A percentile compares a stretch with the other conserved stretches of the same genome.
Conservation (phyloP, 2,329 filamentous ascomycete genomes). For the Sarocladiaceae sp. region DNA sequence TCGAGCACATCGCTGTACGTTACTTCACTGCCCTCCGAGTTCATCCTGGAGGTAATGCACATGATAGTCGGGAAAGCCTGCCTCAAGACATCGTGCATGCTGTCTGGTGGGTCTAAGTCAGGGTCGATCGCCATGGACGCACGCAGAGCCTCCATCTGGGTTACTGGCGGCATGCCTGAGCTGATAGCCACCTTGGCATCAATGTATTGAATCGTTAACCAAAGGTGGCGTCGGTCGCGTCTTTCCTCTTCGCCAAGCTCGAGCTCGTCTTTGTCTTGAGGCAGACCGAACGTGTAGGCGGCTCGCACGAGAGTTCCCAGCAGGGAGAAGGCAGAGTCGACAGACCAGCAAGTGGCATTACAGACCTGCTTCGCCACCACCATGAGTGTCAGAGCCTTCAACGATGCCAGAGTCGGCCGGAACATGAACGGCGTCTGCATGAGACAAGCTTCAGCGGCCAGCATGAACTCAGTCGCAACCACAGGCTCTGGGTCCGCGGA, state of each 20-base stretch:
- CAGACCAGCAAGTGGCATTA: constrained; percentile 32
- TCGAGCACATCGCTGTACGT: constrained; percentile 27
- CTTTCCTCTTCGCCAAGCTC: constrained; percentile 14
- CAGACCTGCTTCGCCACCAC: constrained; percentile 31
- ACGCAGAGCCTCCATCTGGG: constrained; percentile 5
- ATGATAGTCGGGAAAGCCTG: constrained; percentile 27
- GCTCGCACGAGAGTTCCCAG: constrained; percentile 29
- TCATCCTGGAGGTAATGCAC: constrained; percentile 25
- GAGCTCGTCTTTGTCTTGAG: constrained; percentile 23
- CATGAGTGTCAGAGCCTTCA: constrained; percentile 27
- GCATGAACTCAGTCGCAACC: constrained; percentile 29
- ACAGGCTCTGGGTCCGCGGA: constrained; percentile 23
- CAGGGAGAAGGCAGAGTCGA: constrained; percentile 31
- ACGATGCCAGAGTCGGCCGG: constrained; percentile 26
- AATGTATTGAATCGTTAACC: constrained; percentile 31
- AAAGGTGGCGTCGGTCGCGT: constrained; percentile 22
- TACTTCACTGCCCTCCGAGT: constrained; percentile 25
- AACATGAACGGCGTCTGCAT: constrained; percentile 35
- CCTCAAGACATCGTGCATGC: constrained; percentile 27
- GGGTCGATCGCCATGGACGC: neutral
- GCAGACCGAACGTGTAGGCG: constrained; percentile 29
- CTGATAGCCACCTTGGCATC: constrained; percentile 31
- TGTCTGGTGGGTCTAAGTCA: constrained; percentile 16
- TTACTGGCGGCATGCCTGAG: constrained; percentile 30
- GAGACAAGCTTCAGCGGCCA: constrained; percentile 31